phyloP scores from a whole-genome alignment of 257 asterid species.

The Buddleja alternifolia region DNA sequence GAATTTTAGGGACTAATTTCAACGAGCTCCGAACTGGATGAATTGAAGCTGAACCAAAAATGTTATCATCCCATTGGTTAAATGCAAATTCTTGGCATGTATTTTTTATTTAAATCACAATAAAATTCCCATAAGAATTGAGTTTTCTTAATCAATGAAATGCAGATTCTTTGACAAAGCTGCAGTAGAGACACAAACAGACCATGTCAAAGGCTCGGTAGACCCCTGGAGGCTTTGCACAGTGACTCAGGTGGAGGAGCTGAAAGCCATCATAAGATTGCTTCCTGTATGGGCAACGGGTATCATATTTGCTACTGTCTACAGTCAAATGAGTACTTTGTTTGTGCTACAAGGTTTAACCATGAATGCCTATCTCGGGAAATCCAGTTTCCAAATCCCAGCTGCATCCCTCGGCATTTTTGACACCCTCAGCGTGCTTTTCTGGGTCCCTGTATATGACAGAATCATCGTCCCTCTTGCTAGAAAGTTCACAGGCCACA shows the following conservation, averaged over 20 bases:
- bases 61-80: too few species aligned
- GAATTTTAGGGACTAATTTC: too few species aligned
- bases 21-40: too few species aligned
- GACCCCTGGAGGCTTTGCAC: conserved; percentile 72
- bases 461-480: conserved; percentile 54
- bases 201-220: conserved; percentile 38
- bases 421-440: conserved; percentile 65
- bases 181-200: conserved; percentile 57
- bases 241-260: conserved; percentile 79
- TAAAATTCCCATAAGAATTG: background rate
- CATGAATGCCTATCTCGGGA: conserved; percentile 54
- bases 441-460: conserved; percentile 82
- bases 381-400: conserved; percentile 57
- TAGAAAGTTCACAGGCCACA: conserved; percentile 69
- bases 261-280: conserved; percentile 62
- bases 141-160: background rate
- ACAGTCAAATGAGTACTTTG: conserved; percentile 67
- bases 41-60: too few species aligned
- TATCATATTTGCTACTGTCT: conserved; percentile 61
- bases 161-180: conserved; percentile 76
- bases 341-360: conserved; percentile 66
- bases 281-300: conserved; percentile 80
- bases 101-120: too few species aligned
- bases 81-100: too few species aligned
- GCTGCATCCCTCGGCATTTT: conserved; percentile 70